These are phyloP conservation scores for Hyaloscypha variabilis DNA, from an alignment of 495 filamentous ascomycete species.

Conservation along the genomic window DNA sequence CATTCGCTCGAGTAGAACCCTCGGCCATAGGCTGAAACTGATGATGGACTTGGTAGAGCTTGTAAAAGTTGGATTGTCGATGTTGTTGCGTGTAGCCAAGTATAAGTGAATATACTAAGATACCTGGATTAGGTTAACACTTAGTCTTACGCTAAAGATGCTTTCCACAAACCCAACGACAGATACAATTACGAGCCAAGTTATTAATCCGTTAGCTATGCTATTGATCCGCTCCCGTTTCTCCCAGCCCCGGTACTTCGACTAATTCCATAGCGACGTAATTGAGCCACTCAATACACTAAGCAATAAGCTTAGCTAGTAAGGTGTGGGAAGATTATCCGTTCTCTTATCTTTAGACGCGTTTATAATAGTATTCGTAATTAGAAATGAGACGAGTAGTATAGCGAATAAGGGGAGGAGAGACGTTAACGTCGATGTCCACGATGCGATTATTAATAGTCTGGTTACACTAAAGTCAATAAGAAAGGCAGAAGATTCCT, in stretches of 20 bases:
- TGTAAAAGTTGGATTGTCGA: not conserved
- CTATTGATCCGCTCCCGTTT: not conserved
- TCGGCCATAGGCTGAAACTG: not conserved
- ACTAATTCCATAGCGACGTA: not conserved
- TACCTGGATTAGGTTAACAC: not conserved
- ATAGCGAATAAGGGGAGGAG: not conserved
- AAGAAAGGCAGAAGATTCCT: not conserved
- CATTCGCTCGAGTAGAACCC: not conserved
- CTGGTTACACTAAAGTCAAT: conserved; percentile 5
- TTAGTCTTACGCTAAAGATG: not conserved
- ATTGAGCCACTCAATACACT: not conserved
- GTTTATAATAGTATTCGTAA: not conserved
- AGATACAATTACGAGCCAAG: conserved; percentile 1
- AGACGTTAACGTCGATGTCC: not conserved
- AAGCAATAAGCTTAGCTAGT: conserved; percentile 3
- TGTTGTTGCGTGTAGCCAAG: not conserved
- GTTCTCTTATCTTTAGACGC: not conserved
- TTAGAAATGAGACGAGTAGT: not conserved
- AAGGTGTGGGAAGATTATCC: conserved; percentile 1
- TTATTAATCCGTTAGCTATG: not conserved
- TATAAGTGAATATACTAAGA: not conserved
- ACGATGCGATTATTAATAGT: conserved; percentile 3
- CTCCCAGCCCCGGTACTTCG: not conserved
- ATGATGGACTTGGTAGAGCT: not conserved
- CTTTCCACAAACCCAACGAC: not conserved